Evolutionary conservation across 2,329 filamentous ascomycete species (phyloP).

Genomic region (Penicillium sp.): DNA sequence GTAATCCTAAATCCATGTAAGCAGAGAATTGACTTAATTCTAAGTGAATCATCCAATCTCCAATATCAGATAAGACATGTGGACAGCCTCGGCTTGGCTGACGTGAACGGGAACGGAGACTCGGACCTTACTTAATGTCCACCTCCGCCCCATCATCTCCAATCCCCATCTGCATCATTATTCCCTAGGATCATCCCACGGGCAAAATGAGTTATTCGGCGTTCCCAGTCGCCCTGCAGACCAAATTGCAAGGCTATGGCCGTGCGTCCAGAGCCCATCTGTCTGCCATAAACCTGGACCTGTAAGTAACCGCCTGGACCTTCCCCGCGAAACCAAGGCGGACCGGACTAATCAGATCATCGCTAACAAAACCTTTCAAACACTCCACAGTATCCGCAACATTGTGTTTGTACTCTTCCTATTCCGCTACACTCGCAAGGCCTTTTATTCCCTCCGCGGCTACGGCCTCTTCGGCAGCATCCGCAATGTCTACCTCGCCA

Average conservation of each 20-base stretch:
- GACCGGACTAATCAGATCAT: constrained; percentile 3
- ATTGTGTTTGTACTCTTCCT: constrained; percentile 87
- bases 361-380: background rate
- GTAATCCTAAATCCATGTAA: background rate
- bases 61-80: constrained; percentile 7
- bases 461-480: constrained; percentile 81
- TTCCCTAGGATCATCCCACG: constrained; percentile 2
- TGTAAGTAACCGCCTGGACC: constrained; percentile 33
- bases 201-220: constrained; percentile 42
- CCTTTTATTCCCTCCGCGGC: constrained; percentile 81
- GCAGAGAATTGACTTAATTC: background rate
- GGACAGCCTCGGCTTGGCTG: constrained; percentile 7
- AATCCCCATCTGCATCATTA: constrained; percentile 11
- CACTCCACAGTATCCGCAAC: constrained; percentile 69
- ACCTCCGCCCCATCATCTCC: constrained; percentile 12
- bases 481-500: constrained; percentile 69
- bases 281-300: constrained; percentile 41
- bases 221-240: constrained; percentile 46
- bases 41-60: background rate
- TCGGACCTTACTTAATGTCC: constrained; percentile 12
- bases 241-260: constrained; percentile 43
- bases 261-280: constrained; percentile 35
- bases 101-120: background rate
- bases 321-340: constrained; percentile 2
- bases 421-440: constrained; percentile 76